Evolutionary conservation across 345 rosid species (phyloP).

Genomic region (Microthlaspi erraticum): DNA sequence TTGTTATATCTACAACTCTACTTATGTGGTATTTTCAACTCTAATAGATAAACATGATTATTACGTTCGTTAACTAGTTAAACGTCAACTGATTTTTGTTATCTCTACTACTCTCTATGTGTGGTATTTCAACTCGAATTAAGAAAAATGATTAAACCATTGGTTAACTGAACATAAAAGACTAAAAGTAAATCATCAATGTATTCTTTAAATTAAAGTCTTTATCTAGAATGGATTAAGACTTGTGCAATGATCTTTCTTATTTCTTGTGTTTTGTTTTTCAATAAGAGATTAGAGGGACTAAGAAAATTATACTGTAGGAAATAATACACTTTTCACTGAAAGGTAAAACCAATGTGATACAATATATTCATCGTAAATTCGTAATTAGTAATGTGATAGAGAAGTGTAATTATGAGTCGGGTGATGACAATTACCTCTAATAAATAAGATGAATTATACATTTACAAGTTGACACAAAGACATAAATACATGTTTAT

Average conservation of each 20-base stretch:
- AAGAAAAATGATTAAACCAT: no score
- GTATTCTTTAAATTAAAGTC: neutral
- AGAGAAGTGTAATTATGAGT: conserved; percentile 26
- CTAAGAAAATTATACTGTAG: neutral
- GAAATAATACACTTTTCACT: neutral
- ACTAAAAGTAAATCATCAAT: no score
- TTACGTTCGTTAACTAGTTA: no score
- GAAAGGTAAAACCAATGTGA: conserved; percentile 2
- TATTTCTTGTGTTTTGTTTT: neutral
- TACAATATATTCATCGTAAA: no score
- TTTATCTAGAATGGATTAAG: no score
- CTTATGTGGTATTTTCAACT: no score
- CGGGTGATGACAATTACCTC: conserved; percentile 10
- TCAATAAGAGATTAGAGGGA: neutral
- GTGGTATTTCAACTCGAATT: no score
- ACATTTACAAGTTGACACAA: conserved; percentile 13
- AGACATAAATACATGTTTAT: conserved; percentile 34
- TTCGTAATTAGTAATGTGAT: conserved; percentile 14
- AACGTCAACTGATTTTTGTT: no score
- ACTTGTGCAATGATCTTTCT: neutral
- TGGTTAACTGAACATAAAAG: no score
- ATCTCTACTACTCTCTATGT: no score
- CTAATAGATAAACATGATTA: no score
- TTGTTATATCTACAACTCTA: no score
- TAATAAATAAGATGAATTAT: conserved; percentile 22